Base-by-base conservation (phyloP, 768 basidiomycete species). In the Rhodotorula sphaerocarpa region DNA sequence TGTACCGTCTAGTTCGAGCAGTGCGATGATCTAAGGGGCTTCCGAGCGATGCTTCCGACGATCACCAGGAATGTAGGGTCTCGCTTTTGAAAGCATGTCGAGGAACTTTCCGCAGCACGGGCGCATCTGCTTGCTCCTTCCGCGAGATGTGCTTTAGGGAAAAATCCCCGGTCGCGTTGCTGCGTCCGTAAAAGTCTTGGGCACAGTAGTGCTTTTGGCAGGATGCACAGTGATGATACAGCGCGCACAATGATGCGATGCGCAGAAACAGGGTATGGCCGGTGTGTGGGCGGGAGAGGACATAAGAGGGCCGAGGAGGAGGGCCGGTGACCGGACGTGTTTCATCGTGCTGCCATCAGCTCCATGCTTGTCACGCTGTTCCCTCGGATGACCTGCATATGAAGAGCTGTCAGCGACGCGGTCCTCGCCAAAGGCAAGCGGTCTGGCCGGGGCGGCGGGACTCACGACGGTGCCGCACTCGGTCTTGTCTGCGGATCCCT, bases 331-430 rank as follows among this genome's bases (percentile, higher is more conserved):
- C n/a, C n/a, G n/a, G n/a, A n/a, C 10, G 36, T 3, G 43, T 9
- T 42, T 51, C 48, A 50, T 31, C 57, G 50, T 1, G 63, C 25
- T 3, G 58, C 63, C 50, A 65, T 46, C 14, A 62, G 86, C 76
- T 96, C 92, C 87, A 95, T 92, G 61, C 88, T 90, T 57, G 90
- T 90, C 48, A 97, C 90, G 62, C 88, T 92, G 79, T 93, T 96
- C 52, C 92, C 92, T 45, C 92, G 87, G 72, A 97, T 88, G 69
- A 96, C 90, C 92, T 96, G 76, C 15, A 31, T 6, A 31, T 31
- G 31, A 21, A 3, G 18, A 30, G 50, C 30, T 36, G 51, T 31
- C 25, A 64, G 39, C 27, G n/a, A n/a, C n/a, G n/a, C n/a, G n/a
- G n/a, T 28, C 31, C 21, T 14, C 6, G 33, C 43, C 14, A 33